Base-by-base conservation (phyloP, 2,329 filamentous ascomycete species). In the Aspergillus tanneri region DNA sequence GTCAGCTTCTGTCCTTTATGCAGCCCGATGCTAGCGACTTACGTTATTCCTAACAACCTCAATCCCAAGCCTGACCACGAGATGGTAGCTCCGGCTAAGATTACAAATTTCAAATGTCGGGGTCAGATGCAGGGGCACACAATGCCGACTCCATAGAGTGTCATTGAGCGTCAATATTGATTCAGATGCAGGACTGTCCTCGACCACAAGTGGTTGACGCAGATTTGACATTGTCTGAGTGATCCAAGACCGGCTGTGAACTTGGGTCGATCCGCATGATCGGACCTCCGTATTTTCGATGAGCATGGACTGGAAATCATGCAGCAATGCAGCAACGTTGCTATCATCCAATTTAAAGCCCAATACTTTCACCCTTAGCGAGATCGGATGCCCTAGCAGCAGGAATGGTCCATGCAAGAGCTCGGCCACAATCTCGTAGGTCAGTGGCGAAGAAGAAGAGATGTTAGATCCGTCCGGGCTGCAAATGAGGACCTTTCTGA, bases 291-390 rank as follows among this genome's bases (percentile, higher is more conserved):
- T 59, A 5, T 37, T 54, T 40, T 59, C 56, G 4, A 58, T 28
- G 10, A 60, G 43, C 56, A 59, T 54, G 5, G 55, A 43, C 16
- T 60, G 57, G 16, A 60, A 59, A 21, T 52, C 49, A 21, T 47
- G 43, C 12, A 59, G 16, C 4, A 60, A 11, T 7, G 47, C 25
- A n/a, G n/a, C n/a, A n/a, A n/a, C n/a, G n/a, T n/a, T n/a, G n/a
- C n/a, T n/a, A n/a, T n/a, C n/a, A n/a, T n/a, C n/a, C n/a, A n/a
- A n/a, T n/a, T n/a, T n/a, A n/a, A n/a, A n/a, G n/a, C n/a, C n/a
- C n/a, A n/a, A n/a, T n/a, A n/a, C n/a, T n/a, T n/a, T n/a, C 11
- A 60, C 47, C 2, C n/a, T 32, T 5, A 59, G 41, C 8, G 56
- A 49, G 5, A 59, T 49, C 2, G 50, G 39, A 6, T 46, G 27